phyloP scores from a whole-genome alignment of 2,329 filamentous ascomycete species.

The Talaromyces piceae region DNA sequence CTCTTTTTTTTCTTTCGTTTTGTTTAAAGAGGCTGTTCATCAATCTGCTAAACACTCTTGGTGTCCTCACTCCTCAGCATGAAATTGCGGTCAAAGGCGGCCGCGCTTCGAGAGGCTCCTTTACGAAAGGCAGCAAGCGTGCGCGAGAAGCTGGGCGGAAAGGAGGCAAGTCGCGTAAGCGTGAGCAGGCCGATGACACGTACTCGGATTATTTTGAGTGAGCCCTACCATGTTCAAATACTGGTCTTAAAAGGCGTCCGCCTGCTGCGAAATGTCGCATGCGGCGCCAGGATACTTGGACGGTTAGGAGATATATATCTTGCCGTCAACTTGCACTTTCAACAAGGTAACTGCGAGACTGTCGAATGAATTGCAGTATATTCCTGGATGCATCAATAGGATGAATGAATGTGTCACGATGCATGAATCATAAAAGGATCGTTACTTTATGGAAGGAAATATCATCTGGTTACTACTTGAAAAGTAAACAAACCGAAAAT shows the following conservation, averaged over 20 bases:
- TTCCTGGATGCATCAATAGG: no score
- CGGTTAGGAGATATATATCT: not conserved
- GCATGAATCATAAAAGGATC: no score
- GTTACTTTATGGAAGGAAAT: no score
- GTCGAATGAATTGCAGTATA: not conserved
- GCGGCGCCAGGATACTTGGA: not conserved
- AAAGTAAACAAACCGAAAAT: no score
- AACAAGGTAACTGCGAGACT: not conserved
- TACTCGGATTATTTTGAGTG: conserved; percentile 7
- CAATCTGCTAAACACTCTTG: not conserved
- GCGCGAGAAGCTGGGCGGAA: conserved; percentile 9
- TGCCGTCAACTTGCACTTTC: not conserved
- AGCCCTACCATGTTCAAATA: not conserved
- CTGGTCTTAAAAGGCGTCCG: not conserved
- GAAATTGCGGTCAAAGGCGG: conserved; percentile 20
- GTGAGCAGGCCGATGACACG: not conserved
- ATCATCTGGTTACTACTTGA: no score
- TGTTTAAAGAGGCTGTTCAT: not conserved
- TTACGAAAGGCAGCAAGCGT: conserved; percentile 6
- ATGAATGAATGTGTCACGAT: no score
- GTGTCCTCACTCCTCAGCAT: conserved; percentile 12
- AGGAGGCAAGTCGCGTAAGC: conserved; percentile 7
- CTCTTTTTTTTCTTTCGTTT: not conserved
- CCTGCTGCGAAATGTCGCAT: not conserved
- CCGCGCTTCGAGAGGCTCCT: conserved; percentile 8